These are phyloP conservation scores for Solanum pinnatisectum DNA, from an alignment of 257 asterid species.

Conservation along the genomic window DNA sequence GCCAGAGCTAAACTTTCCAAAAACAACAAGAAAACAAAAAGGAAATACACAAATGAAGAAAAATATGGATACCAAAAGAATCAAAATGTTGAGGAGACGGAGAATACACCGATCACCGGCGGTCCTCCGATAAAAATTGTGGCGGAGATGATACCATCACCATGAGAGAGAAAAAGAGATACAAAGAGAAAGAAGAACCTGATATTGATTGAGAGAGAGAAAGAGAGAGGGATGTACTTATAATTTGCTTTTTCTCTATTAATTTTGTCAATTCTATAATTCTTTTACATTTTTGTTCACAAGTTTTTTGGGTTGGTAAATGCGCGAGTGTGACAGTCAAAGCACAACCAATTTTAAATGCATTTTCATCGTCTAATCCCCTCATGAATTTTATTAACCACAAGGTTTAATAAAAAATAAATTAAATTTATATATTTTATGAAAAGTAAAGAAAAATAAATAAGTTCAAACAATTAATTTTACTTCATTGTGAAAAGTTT, in stretches of 20 bases:
- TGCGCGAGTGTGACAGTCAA: constrained; percentile 1
- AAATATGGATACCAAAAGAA: constrained; percentile 14
- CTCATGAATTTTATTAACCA: neutral
- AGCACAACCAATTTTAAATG: neutral
- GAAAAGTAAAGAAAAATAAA: neutral
- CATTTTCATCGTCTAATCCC: neutral
- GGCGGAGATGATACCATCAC: constrained; percentile 29
- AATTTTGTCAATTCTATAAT: neutral
- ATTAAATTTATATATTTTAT: neutral
- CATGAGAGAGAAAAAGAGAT: constrained; percentile 12
- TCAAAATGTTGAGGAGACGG: constrained; percentile 16
- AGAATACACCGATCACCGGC: constrained; percentile 52
- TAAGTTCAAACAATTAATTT: neutral
- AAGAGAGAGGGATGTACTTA: neutral
- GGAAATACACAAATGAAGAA: neutral
- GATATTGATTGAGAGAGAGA: constrained; percentile 7
- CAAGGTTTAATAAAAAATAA: neutral
- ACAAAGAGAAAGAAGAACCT: neutral
- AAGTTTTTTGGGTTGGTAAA: neutral
- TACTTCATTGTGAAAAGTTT: neutral
- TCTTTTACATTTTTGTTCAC: neutral
- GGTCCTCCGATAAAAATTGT: constrained; percentile 29
- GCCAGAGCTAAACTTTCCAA: neutral
- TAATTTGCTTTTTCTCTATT: neutral
- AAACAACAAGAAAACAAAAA: neutral